Conservation (phyloP, 2,329 filamentous ascomycete species). For the Purpureocillium takamizusanense region DNA sequence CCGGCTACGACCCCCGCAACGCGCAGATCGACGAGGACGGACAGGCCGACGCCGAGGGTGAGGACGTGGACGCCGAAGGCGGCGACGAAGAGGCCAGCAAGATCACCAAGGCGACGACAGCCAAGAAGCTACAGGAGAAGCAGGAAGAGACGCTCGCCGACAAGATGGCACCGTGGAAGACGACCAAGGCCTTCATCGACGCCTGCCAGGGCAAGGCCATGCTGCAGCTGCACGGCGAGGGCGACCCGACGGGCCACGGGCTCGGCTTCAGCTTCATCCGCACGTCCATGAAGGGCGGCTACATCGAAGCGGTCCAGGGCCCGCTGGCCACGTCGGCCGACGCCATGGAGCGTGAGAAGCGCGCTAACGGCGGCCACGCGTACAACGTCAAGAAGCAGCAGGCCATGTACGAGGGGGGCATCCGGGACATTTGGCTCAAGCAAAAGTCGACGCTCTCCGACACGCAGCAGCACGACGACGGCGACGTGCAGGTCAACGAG, state of each 20-base stretch:
- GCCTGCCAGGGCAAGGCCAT: conserved; percentile 93
- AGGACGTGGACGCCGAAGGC: conserved; percentile 49
- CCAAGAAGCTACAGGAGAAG: conserved; percentile 37
- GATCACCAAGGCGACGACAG: conserved; percentile 25
- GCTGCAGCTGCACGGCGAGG: conserved; percentile 88
- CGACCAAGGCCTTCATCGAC: conserved; percentile 91
- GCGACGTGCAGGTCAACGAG: conserved; percentile 47
- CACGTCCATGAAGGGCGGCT: conserved; percentile 97
- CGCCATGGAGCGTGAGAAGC: conserved; percentile 77
- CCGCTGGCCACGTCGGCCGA: conserved; percentile 63
- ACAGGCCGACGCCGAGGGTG: conserved; percentile 42
- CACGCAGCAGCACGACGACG: conserved; percentile 55
- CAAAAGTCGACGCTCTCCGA: conserved; percentile 75
- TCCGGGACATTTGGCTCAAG: conserved; percentile 84
- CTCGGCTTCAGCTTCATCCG: conserved; percentile 96
- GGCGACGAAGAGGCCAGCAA: conserved; percentile 34
- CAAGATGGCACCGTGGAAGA: conserved; percentile 91
- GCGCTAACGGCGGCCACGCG: conserved; percentile 85
- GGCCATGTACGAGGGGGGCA: conserved; percentile 82
- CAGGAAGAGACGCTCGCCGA: conserved; percentile 68
- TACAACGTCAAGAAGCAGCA: conserved; percentile 97
- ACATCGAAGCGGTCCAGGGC: conserved; percentile 68
- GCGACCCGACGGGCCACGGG: conserved; percentile 87
- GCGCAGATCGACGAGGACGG: conserved; percentile 48
- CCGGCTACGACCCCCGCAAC: conserved; percentile 68